phyloP scores from a whole-genome alignment of 1,284 basidiomycete genomes.

The Cutaneotrichosporon arboriforme region DNA sequence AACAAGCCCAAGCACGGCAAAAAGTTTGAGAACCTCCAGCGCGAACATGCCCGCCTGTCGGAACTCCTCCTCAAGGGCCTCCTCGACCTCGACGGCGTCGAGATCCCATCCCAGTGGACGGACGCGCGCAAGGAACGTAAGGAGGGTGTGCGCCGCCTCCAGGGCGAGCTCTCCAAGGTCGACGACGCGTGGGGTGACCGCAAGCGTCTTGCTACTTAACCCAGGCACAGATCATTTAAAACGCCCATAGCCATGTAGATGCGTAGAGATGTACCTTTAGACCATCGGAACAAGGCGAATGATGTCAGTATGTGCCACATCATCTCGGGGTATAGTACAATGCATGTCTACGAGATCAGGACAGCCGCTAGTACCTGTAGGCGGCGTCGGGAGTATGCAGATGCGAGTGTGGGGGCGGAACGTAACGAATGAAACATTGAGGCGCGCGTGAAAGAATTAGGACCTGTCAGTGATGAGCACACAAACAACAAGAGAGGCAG shows the following conservation, averaged over 20 bases:
- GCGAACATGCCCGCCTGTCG: constrained; percentile 45
- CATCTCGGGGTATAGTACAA: constrained; percentile 20
- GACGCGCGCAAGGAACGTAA: constrained; percentile 50
- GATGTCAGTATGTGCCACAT: no score
- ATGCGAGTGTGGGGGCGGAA: neutral
- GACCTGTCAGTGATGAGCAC: constrained; percentile 41
- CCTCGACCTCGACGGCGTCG: constrained; percentile 50
- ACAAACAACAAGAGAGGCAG: neutral
- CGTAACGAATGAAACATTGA: neutral
- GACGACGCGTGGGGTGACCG: constrained; percentile 49
- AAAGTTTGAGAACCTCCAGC: constrained; percentile 38
- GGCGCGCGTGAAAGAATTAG: constrained; percentile 16
- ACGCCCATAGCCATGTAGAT: neutral
- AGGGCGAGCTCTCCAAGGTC: constrained; percentile 47
- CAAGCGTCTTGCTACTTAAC: constrained; percentile 37
- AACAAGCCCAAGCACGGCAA: constrained; percentile 37
- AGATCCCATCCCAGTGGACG: constrained; percentile 46
- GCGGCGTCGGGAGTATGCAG: neutral
- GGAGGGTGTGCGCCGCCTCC: constrained; percentile 48
- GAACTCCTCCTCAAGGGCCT: constrained; percentile 50
- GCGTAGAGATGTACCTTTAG: neutral
- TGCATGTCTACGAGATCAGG: constrained; percentile 16
- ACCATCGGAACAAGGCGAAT: neutral
- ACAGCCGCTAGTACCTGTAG: constrained; percentile 26
- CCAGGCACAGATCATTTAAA: no score